Evolutionary conservation across 1,284 basidiomycete genomes (phyloP).

Genomic region (Ustilago bromivora): DNA sequence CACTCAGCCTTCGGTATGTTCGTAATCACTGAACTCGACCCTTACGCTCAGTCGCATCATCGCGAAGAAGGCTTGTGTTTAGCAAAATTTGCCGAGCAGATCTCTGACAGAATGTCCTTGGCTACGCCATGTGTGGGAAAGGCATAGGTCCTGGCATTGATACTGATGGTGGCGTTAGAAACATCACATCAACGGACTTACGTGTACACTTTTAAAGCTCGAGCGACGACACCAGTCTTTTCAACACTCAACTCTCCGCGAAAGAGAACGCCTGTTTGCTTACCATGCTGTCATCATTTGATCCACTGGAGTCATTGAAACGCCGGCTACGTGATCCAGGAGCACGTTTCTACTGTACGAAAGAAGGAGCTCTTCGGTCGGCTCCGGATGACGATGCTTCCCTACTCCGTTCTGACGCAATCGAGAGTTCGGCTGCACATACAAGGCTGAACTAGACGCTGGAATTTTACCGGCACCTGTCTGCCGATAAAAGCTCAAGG

Average conservation of each 20-base stretch:
- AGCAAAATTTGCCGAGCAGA: background rate
- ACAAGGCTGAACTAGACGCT: background rate
- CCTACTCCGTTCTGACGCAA: background rate
- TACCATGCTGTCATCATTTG: background rate
- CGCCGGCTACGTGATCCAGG: background rate
- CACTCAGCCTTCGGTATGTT: background rate
- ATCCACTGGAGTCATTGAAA: background rate
- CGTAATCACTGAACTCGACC: background rate
- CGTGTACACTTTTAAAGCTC: background rate
- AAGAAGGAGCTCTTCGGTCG: background rate
- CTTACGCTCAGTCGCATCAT: background rate
- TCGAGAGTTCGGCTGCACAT: background rate
- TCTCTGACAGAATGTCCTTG: slow-evolving; percentile 8
- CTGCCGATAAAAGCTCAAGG: background rate
- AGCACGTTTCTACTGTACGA: background rate
- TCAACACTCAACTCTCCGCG: background rate
- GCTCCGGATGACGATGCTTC: slow-evolving; percentile 6
- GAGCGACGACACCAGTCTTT: background rate
- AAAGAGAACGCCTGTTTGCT: background rate
- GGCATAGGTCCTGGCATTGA: slow-evolving; percentile 13
- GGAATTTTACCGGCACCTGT: slow-evolving; percentile 2
- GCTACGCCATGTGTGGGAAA: slow-evolving; percentile 20
- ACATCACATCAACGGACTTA: background rate
- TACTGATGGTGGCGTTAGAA: background rate
- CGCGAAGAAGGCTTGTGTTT: background rate